Percentiles rank a stretch among this genome's conserved stretches.
Conservation (phyloP, 805 yeast genomes). For the Yarrowia phangngaensis region DNA sequence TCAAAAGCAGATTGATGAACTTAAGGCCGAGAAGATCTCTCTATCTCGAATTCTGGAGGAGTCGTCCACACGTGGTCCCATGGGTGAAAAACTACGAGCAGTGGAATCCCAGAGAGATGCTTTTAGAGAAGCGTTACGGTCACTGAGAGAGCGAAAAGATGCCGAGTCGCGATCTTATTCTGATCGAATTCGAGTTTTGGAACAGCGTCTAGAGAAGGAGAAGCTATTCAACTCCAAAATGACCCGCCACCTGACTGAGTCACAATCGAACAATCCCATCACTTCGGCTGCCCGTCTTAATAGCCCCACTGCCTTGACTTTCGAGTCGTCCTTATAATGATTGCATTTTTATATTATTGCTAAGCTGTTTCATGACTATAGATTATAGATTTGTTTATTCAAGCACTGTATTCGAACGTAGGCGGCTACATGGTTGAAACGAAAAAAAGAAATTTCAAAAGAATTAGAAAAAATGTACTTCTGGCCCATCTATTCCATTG, state of each 20-base stretch:
- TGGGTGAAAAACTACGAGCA: constrained; percentile 38
- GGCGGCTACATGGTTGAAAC: no score
- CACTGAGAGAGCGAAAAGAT: constrained; percentile 42
- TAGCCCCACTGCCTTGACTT: constrained; percentile 6
- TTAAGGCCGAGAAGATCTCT: constrained; percentile 38
- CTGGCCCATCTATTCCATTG: no score
- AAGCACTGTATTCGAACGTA: no score
- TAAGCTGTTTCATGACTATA: background rate
- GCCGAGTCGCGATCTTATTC: constrained; percentile 37
- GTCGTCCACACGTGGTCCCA: constrained; percentile 36
- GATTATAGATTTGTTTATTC: background rate
- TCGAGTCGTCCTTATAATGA: background rate
- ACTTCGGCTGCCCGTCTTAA: background rate
- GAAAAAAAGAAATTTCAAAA: no score
- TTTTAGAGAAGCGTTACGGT: constrained; percentile 42
- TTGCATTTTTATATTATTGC: background rate
- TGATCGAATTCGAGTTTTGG: constrained; percentile 36
- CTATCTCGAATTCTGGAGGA: constrained; percentile 37
- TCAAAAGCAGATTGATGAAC: constrained; percentile 36
- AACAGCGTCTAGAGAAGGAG: constrained; percentile 35
- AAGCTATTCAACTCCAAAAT: constrained; percentile 24
- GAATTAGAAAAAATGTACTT: no score
- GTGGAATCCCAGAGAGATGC: constrained; percentile 42
- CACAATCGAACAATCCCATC: constrained; percentile 1
- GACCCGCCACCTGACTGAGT: constrained; percentile 22